Conservation (phyloP, 2,329 filamentous ascomycete species). For the Aspergillus pseudoterreus region DNA sequence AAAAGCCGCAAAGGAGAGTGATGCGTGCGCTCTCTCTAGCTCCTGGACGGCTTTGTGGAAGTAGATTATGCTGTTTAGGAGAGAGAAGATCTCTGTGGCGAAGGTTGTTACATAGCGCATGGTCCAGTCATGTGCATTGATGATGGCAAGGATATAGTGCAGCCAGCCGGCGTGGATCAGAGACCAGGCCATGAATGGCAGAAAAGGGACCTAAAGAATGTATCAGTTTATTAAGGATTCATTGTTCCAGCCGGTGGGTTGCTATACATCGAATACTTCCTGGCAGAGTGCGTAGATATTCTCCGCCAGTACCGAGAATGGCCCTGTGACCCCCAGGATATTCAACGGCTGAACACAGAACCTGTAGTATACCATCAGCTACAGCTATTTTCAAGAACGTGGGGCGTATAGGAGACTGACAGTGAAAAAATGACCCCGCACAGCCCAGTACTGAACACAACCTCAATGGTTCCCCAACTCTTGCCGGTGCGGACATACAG, state of each 20-base stretch:
- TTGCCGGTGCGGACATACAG: constrained; percentile 59
- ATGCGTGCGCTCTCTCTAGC: constrained; percentile 55
- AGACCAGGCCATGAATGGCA: constrained; percentile 67
- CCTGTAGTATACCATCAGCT: constrained; percentile 18
- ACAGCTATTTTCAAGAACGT: not conserved
- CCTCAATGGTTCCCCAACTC: constrained; percentile 64
- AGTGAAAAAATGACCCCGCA: constrained; percentile 62
- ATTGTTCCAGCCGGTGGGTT: not conserved
- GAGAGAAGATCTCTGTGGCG: constrained; percentile 63
- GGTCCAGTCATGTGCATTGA: constrained; percentile 67
- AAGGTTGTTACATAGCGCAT: constrained; percentile 68
- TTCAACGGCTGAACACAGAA: constrained; percentile 62
- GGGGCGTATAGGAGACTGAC: constrained; percentile 27
- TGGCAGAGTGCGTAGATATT: constrained; percentile 60
- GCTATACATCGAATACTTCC: constrained; percentile 50
- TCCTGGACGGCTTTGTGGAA: constrained; percentile 66
- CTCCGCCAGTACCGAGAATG: constrained; percentile 64
- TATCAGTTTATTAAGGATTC: not conserved
- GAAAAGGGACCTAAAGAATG: constrained; percentile 43
- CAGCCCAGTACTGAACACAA: constrained; percentile 63
- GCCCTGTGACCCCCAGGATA: constrained; percentile 63
- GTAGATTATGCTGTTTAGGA: constrained; percentile 66
- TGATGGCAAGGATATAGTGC: constrained; percentile 60
- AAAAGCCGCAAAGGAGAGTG: constrained; percentile 59
- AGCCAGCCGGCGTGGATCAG: constrained; percentile 65